Conservation (phyloP, 2,329 filamentous ascomycete species). For the Alternaria panax region DNA sequence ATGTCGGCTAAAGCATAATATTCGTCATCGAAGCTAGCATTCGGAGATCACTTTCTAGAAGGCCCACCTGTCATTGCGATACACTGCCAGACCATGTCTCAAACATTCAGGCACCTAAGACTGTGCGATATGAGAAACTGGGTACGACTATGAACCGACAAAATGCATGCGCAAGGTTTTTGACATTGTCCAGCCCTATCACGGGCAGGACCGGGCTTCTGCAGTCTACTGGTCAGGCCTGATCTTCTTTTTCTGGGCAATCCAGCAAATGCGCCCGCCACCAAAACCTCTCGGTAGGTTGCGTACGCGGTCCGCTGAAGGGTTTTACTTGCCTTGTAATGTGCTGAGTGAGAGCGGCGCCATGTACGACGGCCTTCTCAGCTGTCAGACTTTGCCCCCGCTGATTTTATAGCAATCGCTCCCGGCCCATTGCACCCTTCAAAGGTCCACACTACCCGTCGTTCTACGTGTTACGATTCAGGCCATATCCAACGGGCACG, state of each 20-base stretch:
- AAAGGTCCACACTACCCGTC: slow-evolving; percentile 23
- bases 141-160: slow-evolving; percentile 12
- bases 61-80: slow-evolving; percentile 15
- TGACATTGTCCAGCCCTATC: slow-evolving; percentile 29
- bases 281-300: slow-evolving; percentile 5
- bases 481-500: slow-evolving; percentile 26
- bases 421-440: slow-evolving; percentile 20
- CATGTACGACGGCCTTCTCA: slow-evolving; percentile 21
- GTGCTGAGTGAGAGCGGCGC: slow-evolving; percentile 31
- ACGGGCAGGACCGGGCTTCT: slow-evolving; percentile 25
- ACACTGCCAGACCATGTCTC: slow-evolving; percentile 5
- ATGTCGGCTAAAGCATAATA: slow-evolving; percentile 29
- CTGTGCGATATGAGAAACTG: slow-evolving; percentile 9
- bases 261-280: slow-evolving; percentile 32
- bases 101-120: slow-evolving; percentile 11
- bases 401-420: slow-evolving; percentile 26
- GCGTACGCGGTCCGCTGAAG: slow-evolving; percentile 18
- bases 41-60: slow-evolving; percentile 21
- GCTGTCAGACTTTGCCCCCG: slow-evolving; percentile 25
- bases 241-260: slow-evolving; percentile 30
- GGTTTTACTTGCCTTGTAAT: slow-evolving; percentile 16
- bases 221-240: slow-evolving; percentile 33
- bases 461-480: slow-evolving; percentile 26
- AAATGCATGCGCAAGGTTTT: slow-evolving; percentile 20
- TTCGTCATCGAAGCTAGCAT: slow-evolving; percentile 37